A percentile compares a stretch with the other conserved stretches of the same genome.
Evolutionary conservation across 192 early-diverging fungal species (phyloP).

Genomic region (Endogone sp.): DNA sequence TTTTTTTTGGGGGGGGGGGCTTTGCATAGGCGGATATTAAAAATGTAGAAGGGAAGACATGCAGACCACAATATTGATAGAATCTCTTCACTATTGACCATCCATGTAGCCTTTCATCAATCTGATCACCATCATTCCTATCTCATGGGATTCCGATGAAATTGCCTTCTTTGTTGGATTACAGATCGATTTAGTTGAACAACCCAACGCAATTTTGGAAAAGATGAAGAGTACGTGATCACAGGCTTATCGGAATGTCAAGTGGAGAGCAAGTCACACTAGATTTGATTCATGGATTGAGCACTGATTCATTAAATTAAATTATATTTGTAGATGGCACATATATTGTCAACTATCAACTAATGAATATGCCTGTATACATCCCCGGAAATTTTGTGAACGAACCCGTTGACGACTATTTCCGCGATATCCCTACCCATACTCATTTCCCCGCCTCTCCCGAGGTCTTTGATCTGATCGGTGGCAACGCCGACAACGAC

Average conservation of each 20-base stretch:
- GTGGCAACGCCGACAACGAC: slow-evolving; percentile 29
- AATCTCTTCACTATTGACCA: too few species aligned
- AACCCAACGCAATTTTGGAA: slow-evolving; percentile 63
- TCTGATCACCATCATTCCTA: slow-evolving; percentile 59
- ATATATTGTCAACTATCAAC: slow-evolving; percentile 49
- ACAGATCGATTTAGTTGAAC: slow-evolving; percentile 64
- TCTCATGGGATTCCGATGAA: slow-evolving; percentile 43
- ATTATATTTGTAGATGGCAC: slow-evolving; percentile 43
- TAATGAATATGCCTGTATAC: slow-evolving; percentile 25
- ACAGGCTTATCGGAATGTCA: too few species aligned
- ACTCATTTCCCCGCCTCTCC: slow-evolving; percentile 26
- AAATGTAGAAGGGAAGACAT: not conserved
- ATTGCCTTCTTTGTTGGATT: slow-evolving; percentile 64
- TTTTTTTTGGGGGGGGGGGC: too few species aligned
- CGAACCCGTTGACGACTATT: slow-evolving; percentile 34
- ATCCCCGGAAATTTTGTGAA: slow-evolving; percentile 23
- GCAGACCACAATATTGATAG: not conserved
- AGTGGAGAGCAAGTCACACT: too few species aligned
- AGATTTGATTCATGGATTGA: too few species aligned
- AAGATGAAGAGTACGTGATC: slow-evolving; percentile 47
- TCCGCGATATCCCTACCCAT: slow-evolving; percentile 27
- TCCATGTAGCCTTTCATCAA: slow-evolving; percentile 59
- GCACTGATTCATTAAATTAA: too few species aligned
- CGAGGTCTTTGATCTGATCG: slow-evolving; percentile 34
- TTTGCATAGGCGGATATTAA: too few species aligned